Percentiles rank a stretch among this genome's conserved stretches.
Evolutionary conservation across 2,329 filamentous ascomycete species (phyloP).

Genomic region (Apiospora koreana): DNA sequence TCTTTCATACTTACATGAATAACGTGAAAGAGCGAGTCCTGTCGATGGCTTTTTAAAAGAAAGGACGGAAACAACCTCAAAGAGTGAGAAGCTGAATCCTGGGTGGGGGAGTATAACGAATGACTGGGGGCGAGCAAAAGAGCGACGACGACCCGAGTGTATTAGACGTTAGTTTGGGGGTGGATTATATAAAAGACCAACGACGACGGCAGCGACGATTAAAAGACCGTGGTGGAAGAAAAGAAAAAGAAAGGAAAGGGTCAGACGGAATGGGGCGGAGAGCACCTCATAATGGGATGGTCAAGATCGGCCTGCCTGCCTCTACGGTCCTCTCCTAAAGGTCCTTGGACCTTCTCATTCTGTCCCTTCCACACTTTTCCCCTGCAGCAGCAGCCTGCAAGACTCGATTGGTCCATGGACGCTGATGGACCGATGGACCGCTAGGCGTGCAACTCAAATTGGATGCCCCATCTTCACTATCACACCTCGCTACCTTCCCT

Average conservation of each 20-base stretch:
- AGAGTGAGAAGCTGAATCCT: constrained; percentile 47
- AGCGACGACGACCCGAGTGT: constrained; percentile 29
- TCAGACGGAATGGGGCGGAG: constrained; percentile 10
- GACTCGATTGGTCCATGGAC: constrained; percentile 4
- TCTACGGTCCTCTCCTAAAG: neutral
- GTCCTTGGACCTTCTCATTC: neutral
- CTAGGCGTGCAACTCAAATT: constrained; percentile 10
- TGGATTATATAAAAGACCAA: constrained; percentile 21
- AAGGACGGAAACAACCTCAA: constrained; percentile 46
- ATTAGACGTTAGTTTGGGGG: constrained; percentile 29
- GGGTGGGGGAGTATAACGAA: constrained; percentile 31
- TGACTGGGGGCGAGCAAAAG: constrained; percentile 37
- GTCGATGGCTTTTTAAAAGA: constrained; percentile 35
- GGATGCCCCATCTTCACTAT: constrained; percentile 9
- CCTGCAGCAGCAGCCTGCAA: neutral
- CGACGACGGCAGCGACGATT: constrained; percentile 36
- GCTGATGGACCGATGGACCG: too few species aligned
- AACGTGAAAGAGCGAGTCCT: neutral
- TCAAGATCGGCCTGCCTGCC: constrained; percentile 10
- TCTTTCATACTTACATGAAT: neutral
- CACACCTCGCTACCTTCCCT: constrained; percentile 6
- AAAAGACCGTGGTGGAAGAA: constrained; percentile 34
- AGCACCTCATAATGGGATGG: constrained; percentile 12
- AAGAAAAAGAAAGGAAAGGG: constrained; percentile 23
- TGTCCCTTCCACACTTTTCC: neutral